phyloP scores from a whole-genome alignment of 345 rosid genomes.

The Gossypium turneri region DNA sequence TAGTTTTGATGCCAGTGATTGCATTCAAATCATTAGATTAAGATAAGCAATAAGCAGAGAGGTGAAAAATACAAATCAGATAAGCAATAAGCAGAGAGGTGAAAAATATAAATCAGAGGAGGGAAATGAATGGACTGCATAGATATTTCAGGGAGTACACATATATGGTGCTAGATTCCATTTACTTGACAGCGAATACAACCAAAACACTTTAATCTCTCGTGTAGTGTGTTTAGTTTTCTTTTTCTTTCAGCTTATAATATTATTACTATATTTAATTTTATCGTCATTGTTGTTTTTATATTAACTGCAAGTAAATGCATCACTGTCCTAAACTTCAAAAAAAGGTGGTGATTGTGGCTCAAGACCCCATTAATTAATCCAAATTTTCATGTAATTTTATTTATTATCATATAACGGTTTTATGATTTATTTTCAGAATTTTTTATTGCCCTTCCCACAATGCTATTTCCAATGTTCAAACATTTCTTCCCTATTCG shows the following conservation, averaged over 20 bases:
- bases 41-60: background rate
- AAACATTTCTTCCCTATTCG: too few relatives aligned
- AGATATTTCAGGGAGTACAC: background rate
- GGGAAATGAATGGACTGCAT: background rate
- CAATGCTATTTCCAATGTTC: too few relatives aligned
- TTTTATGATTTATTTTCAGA: too few relatives aligned
- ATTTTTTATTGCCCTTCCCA: too few relatives aligned
- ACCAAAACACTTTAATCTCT: background rate
- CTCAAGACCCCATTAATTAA: too few relatives aligned
- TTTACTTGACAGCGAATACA: background rate
- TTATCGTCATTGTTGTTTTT: fast-evolving
- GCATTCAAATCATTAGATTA: background rate
- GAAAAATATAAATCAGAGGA: background rate
- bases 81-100: background rate
- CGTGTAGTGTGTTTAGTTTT: too few relatives aligned
- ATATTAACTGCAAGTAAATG: too few relatives aligned
- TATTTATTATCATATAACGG: too few relatives aligned
- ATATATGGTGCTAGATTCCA: background rate
- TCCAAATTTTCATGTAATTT: too few relatives aligned
- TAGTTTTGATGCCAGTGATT: background rate
- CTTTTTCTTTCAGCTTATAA: too few relatives aligned
- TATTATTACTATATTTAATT: too few relatives aligned
- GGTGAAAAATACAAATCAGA: background rate
- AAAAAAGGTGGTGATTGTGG: too few relatives aligned
- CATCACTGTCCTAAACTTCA: fast-evolving